Base-by-base conservation (phyloP, 1,284 basidiomycete genomes). In the Sporisorium graminicola region DNA sequence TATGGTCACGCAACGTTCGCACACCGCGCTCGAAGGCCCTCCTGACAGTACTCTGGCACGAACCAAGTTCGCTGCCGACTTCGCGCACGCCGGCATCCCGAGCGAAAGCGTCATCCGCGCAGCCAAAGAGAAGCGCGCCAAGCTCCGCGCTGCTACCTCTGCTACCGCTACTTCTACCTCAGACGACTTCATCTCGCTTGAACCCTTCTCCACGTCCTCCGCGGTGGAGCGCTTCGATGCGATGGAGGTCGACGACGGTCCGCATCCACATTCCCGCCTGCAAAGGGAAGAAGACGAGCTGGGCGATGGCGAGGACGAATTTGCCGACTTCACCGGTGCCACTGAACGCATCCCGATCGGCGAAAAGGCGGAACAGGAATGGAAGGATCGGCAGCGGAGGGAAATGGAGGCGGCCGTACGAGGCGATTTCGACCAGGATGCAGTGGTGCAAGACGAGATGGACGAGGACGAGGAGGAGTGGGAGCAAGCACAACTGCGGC, bases 391-490 rank as follows among this genome's bases (percentile, higher is more conserved):
- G 16, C 72, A 77, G 33, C 51, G 82, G 16, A 33, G 53, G 33
- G 74, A 81, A 44, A 77, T 79, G 63, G 58, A 63, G 10, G 72
- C 65, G 26, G 77, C 71, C 1, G 42, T 74, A 12, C 47, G 62
- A 5, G 78, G 74, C 4, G 70, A 65, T n/a, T 60, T 64, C 16
- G 68, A 73, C n/a, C 56, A 65, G 6, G 73, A 70, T 40, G 67
- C 61, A 1, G 57, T 92, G 91, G 90, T 92, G 86, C 91, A 92
- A 86, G 90, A 92, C 74, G 90, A 90, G 56, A 90, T 90, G 63
- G 91, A 92, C 37, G 92, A 93, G 59, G 91, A 92, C 58, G 90
- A 91, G 61, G 89, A 90, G 77, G 88, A 87, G 64, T 86, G 79
- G 80, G 81, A 82, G 51, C 54, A 58, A 3, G 77, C 80, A 0